Conservation (phyloP, 768 basidiomycete genomes). For the Leccinum subtestaceum region DNA sequence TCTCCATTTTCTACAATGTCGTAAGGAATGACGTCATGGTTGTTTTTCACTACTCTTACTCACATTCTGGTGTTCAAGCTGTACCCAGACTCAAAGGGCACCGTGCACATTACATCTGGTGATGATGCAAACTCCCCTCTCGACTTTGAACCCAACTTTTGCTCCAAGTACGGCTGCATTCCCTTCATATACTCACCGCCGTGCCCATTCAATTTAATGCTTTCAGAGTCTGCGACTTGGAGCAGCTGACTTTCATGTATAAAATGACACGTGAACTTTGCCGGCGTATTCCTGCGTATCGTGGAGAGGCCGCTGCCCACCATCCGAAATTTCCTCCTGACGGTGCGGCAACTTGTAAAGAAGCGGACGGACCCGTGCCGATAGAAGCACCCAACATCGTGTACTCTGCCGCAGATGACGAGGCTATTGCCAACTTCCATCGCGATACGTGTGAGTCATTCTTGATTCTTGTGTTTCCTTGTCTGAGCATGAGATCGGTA, state of each 20-base stretch:
- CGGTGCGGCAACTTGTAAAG: constrained; percentile 27
- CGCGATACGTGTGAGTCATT: not conserved
- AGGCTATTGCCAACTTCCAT: not conserved
- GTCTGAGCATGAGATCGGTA: not conserved
- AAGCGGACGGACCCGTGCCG: constrained; percentile 16
- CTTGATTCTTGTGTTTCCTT: not conserved
- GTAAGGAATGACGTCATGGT: constrained; percentile 20
- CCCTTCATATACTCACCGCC: not conserved
- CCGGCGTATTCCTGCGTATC: constrained; percentile 46
- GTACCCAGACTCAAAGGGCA: constrained; percentile 48
- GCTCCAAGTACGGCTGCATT: constrained; percentile 36
- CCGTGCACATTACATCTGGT: constrained; percentile 46
- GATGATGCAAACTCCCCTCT: constrained; percentile 40
- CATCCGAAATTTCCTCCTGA: constrained; percentile 31
- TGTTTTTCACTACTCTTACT: not conserved
- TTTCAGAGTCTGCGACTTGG: constrained; percentile 37
- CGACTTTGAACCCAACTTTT: constrained; percentile 46
- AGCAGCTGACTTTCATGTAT: constrained; percentile 47
- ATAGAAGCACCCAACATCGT: not conserved
- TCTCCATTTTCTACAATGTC: constrained; percentile 30
- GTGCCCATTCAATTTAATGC: not conserved
- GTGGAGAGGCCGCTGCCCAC: constrained; percentile 13
- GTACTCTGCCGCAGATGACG: not conserved
- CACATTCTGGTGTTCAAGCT: constrained; percentile 13
- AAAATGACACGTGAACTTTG: constrained; percentile 53